Percentiles rank a stretch among this genome's conserved stretches.
Conservation (phyloP, 1,284 basidiomycete genomes). For the Fistulina hepatica region DNA sequence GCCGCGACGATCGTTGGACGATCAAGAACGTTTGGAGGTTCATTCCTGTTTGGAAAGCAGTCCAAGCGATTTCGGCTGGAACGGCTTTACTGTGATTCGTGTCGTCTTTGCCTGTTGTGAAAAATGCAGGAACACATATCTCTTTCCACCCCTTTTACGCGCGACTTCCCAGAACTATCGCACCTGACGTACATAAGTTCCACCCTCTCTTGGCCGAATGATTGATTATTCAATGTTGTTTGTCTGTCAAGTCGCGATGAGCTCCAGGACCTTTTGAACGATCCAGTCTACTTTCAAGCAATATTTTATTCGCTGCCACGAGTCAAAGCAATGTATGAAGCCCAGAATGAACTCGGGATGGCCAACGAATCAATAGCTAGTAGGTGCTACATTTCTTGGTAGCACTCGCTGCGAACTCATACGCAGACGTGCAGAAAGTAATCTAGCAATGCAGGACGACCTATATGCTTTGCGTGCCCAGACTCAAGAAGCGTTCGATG, state of each 20-base stretch:
- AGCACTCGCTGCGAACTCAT: constrained; percentile 1
- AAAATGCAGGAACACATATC: no score
- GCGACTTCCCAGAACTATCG: constrained; percentile 62
- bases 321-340: constrained; percentile 64
- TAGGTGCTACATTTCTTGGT: no score
- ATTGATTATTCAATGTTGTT: constrained; percentile 7
- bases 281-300: constrained; percentile 79
- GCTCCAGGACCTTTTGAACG: constrained; percentile 76
- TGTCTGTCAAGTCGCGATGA: constrained; percentile 59
- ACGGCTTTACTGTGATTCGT: no score
- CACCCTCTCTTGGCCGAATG: constrained; percentile 2
- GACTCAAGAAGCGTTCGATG: constrained; percentile 75
- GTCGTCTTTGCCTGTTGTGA: no score
- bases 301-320: constrained; percentile 68
- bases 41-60: no score
- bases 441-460: constrained; percentile 62
- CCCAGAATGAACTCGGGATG: constrained; percentile 65
- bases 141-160: constrained; percentile 41
- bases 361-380: constrained; percentile 80
- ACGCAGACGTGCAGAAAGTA: constrained; percentile 42
- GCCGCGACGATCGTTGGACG: no score
- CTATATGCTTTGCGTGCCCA: constrained; percentile 66
- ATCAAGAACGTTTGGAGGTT: no score
- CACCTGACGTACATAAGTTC: constrained; percentile 47
- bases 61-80: no score